Conservation (phyloP, 2,329 filamentous ascomycete genomes). For the Trichoderma sp. region DNA sequence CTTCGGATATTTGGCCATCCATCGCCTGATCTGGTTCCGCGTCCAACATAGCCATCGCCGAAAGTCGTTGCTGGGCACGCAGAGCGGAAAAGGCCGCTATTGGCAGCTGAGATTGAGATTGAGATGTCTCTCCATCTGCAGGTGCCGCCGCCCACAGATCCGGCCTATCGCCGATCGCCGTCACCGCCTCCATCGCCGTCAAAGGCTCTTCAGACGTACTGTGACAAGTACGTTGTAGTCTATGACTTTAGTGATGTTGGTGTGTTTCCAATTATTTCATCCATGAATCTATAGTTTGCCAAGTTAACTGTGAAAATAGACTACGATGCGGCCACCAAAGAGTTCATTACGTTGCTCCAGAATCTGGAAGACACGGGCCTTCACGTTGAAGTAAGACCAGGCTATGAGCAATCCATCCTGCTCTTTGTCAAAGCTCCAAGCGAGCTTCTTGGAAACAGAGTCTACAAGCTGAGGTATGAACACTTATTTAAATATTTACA, state of each 20-base stretch:
- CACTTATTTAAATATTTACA: conserved; percentile 33
- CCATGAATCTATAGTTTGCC: background rate
- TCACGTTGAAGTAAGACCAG: conserved; percentile 70
- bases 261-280: conserved; percentile 27
- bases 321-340: conserved; percentile 37
- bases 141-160: conserved; percentile 11
- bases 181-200: conserved; percentile 13
- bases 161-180: conserved; percentile 7
- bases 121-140: conserved; percentile 21
- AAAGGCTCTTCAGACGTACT: conserved; percentile 28
- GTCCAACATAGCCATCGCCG: background rate
- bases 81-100: background rate
- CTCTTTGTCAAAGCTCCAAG: conserved; percentile 67
- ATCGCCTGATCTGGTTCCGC: background rate
- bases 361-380: conserved; percentile 65
- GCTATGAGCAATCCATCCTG: conserved; percentile 66
- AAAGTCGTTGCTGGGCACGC: background rate
- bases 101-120: background rate
- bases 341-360: conserved; percentile 52
- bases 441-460: conserved; percentile 62
- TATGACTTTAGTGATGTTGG: conserved; percentile 43
- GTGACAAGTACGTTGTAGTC: conserved; percentile 46
- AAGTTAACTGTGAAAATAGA: conserved; percentile 32
- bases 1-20: background rate
- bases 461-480: conserved; percentile 65